A percentile compares a stretch with the other conserved stretches of the same genome.
Conservation (phyloP, 2,329 filamentous ascomycete species). For the Fusarium albosuccineum region DNA sequence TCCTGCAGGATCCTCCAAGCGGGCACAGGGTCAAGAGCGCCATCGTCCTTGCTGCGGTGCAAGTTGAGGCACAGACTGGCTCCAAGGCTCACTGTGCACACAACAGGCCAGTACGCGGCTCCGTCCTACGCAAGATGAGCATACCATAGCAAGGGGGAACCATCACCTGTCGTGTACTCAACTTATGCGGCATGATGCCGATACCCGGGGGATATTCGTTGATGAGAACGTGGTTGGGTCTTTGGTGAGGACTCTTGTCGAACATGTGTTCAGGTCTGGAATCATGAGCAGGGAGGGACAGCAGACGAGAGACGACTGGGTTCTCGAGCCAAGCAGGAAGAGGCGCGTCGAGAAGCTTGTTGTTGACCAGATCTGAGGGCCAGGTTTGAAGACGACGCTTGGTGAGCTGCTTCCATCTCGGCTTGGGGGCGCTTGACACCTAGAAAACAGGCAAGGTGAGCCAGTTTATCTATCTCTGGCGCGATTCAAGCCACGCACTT, state of each 20-base stretch:
- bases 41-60: constrained; percentile 72
- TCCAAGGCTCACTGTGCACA: constrained; percentile 91
- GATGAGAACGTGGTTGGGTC: constrained; percentile 91
- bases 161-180: constrained; percentile 49
- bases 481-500: constrained; percentile 61
- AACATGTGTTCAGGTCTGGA: constrained; percentile 60
- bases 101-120: constrained; percentile 84
- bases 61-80: constrained; percentile 83
- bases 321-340: constrained; percentile 81
- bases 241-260: constrained; percentile 75
- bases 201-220: constrained; percentile 92
- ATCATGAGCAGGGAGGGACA: constrained; percentile 60
- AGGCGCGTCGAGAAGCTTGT: constrained; percentile 80
- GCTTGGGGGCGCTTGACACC: constrained; percentile 75
- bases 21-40: constrained; percentile 65
- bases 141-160: constrained; percentile 29
- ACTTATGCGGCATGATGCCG: constrained; percentile 97
- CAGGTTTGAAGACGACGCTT: constrained; percentile 92
- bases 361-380: constrained; percentile 83
- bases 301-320: constrained; percentile 75
- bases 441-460: constrained; percentile 36
- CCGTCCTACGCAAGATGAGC: constrained; percentile 73
- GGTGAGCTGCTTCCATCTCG: constrained; percentile 88
- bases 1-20: constrained; percentile 80
- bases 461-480: not conserved